Percentiles rank a stretch among this genome's conserved stretches.
These are phyloP conservation scores for Aspergillus fijiensis DNA, from an alignment of 2,329 filamentous ascomycete species.

Conservation along the genomic window DNA sequence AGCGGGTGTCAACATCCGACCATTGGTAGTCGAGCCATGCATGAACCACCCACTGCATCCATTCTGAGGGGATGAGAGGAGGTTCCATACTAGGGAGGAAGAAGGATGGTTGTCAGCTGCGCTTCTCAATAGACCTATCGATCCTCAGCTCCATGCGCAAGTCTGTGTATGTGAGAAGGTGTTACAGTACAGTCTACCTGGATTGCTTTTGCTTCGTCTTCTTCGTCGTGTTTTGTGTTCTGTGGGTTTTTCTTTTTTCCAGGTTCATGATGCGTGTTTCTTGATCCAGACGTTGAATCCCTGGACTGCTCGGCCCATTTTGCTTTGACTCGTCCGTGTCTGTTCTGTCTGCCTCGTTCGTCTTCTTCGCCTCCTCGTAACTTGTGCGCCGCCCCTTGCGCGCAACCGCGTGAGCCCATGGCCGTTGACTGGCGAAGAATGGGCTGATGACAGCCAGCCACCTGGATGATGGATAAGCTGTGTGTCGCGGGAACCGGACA, in stretches of 20 bases:
- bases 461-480: slow-evolving; percentile 12
- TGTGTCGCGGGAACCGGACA: background rate
- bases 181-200: background rate
- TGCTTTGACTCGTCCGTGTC: background rate
- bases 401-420: slow-evolving; percentile 13
- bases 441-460: slow-evolving; percentile 20
- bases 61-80: slow-evolving; percentile 3
- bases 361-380: slow-evolving; percentile 1
- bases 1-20: background rate
- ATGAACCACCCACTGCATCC: slow-evolving; percentile 15
- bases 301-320: background rate
- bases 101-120: slow-evolving; percentile 13
- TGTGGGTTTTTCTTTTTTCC: background rate
- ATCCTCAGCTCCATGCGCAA: slow-evolving; percentile 10
- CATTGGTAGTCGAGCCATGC: slow-evolving; percentile 10
- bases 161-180: background rate
- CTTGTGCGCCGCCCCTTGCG: slow-evolving; percentile 13
- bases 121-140: slow-evolving; percentile 20
- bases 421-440: slow-evolving; percentile 4
- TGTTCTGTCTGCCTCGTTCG: background rate
- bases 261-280: background rate
- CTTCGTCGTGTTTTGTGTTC: background rate
- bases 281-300: background rate
- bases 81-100: slow-evolving; percentile 2
- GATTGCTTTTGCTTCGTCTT: background rate